Percentiles rank a stretch among this genome's conserved stretches.
Conservation (phyloP, 306 rosid genomes). For the Chamaecrista fasciculata region DNA sequence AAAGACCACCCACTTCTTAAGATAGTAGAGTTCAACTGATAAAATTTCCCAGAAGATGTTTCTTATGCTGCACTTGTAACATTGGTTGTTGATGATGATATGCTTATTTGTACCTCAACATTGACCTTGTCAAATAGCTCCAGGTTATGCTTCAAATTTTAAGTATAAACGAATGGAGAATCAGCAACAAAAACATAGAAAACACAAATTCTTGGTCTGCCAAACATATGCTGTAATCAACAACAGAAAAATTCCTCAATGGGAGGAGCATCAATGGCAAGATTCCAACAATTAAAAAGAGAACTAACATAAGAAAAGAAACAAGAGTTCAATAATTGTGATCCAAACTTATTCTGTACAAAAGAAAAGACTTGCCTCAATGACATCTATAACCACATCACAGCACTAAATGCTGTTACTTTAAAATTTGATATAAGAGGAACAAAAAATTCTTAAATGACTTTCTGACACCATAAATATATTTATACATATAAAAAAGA, state of each 20-base stretch:
- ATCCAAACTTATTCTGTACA: background rate
- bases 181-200: background rate
- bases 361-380: background rate
- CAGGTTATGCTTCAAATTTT: background rate
- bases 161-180: background rate
- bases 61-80: background rate
- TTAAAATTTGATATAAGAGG: background rate
- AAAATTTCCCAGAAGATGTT: background rate
- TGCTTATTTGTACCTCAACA: slow-evolving; percentile 33
- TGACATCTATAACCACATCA: background rate
- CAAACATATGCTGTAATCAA: too few species aligned
- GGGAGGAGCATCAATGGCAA: background rate
- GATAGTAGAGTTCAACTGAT: background rate
- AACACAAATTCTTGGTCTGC: background rate
- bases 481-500: too few species aligned
- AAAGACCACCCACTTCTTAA: background rate
- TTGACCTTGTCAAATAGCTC: slow-evolving; percentile 45
- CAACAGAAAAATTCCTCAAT: too few species aligned
- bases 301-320: background rate
- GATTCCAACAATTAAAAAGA: background rate
- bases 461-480: too few species aligned
- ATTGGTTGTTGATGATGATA: background rate
- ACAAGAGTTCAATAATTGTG: background rate
- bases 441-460: too few species aligned
- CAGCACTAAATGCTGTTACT: background rate